Base-by-base conservation (phyloP, 805 yeast species). In the Yamadazyma takamatsuzukensis region DNA sequence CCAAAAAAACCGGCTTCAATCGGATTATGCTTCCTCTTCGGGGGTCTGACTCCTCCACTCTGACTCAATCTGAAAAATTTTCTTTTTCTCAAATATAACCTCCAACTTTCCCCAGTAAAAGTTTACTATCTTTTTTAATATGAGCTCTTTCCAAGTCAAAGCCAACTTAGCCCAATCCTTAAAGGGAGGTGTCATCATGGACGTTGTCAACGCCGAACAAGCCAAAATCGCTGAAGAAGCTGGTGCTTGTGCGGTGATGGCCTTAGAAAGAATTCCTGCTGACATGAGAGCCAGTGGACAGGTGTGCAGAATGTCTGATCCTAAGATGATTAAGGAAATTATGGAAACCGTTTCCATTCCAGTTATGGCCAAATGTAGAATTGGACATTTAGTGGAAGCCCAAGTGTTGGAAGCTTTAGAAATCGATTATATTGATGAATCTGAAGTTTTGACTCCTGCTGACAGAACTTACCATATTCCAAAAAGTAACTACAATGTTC, bases 191-290 rank as follows among this genome's bases (percentile, higher is more conserved):
- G 85, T 78, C 31, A 76, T 76, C 43, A 75, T 76, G 83, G 83
- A 76, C 51, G 93, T 83, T 23, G 86, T 83, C 38, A 82, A 70
- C 38, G 80, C 80, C 21, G 93, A 84, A 49, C 93, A 84, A 61
- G 94, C 94, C 15, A 56, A 67, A 27, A 74, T 84, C 32, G 94
- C 94, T 15, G 90, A 84, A 56, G 68, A 63, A 34, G 90, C 94
- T 3, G 94, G 94, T 39, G 94, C 94, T 10, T 81, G 85, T 61
- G 90, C 94, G 10, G 94, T 84, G 15, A 84, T 84, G 94, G 94
- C 94, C 4, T 68, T 84, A 43, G 94, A 84, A 61, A 65, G 81
- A 47, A 85, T 84, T 37, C 94, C 94, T 8, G 87, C 93, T 6
- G 93, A 84, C 53, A 84, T 84, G 75, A 74, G 93, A 51, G 79